Percentiles rank a stretch among this genome's conserved stretches.
These are phyloP conservation scores for Kazachstania viticola DNA, from an alignment of 805 yeast genomes.

Conservation along the genomic window DNA sequence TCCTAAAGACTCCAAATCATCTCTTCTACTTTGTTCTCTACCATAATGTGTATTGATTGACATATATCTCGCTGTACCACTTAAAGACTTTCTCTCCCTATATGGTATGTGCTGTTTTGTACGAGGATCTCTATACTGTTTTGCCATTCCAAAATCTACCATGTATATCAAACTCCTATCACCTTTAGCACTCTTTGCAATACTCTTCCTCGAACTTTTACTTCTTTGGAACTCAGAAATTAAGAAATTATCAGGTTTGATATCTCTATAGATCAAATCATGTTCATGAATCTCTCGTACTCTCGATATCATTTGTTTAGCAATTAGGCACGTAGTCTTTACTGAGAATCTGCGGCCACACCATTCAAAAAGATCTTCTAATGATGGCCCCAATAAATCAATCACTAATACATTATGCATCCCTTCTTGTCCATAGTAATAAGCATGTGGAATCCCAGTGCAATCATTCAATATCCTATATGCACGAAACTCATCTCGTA, in stretches of 20 bases:
- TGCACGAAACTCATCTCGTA: constrained; percentile 93
- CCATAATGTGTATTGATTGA: constrained; percentile 95
- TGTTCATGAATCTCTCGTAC: constrained; percentile 82
- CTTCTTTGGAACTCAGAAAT: constrained; percentile 27
- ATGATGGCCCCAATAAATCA: constrained; percentile 87
- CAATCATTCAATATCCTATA: constrained; percentile 77
- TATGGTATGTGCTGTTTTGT: constrained; percentile 94
- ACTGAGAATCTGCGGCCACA: constrained; percentile 83
- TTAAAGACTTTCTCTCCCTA: constrained; percentile 86
- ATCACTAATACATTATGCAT: constrained; percentile 90
- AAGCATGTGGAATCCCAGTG: constrained; percentile 88
- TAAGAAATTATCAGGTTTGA: constrained; percentile 93
- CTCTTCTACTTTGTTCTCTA: constrained; percentile 92
- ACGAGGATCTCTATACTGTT: constrained; percentile 92
- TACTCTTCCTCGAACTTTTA: constrained; percentile 49
- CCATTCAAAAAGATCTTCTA: constrained; percentile 97
- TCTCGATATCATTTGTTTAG: constrained; percentile 85
- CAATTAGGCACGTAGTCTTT: constrained; percentile 86
- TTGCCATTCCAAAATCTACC: constrained; percentile 98
- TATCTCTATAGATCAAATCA: constrained; percentile 89
- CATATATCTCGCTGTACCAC: constrained; percentile 99
- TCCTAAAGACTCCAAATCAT: constrained; percentile 91
- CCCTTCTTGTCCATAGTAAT: constrained; percentile 97
- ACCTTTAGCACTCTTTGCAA: constrained; percentile 1
- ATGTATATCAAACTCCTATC: constrained; percentile 79